Conservation (phyloP, 2,329 filamentous ascomycete species). For the Sphaerulina musiva region DNA sequence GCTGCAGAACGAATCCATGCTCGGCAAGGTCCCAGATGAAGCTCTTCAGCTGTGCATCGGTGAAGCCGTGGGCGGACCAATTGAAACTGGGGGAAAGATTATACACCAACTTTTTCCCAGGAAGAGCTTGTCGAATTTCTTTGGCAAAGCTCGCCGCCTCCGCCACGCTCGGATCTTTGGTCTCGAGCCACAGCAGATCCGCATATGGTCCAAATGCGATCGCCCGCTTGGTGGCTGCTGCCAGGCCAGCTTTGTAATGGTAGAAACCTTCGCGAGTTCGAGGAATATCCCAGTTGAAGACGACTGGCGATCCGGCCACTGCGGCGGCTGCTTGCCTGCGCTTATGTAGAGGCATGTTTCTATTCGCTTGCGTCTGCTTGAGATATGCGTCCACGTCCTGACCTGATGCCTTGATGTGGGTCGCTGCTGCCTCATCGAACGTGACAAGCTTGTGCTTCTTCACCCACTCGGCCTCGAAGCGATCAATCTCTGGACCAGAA, state of each 20-base stretch:
- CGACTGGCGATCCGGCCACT: slow-evolving; percentile 61
- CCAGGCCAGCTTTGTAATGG: slow-evolving; percentile 78
- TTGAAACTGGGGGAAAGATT: slow-evolving; percentile 97
- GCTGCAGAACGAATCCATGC: slow-evolving; percentile 66
- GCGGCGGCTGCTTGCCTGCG: slow-evolving; percentile 66
- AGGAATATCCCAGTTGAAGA: slow-evolving; percentile 86
- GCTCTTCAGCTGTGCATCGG: slow-evolving; percentile 69
- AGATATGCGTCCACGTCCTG: slow-evolving; percentile 28
- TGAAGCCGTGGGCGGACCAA: slow-evolving; percentile 95
- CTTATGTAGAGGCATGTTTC: slow-evolving; percentile 69
- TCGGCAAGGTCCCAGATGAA: slow-evolving; percentile 96
- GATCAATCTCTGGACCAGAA: slow-evolving; percentile 71
- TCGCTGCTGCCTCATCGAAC: slow-evolving; percentile 69
- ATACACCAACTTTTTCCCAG: slow-evolving; percentile 87
- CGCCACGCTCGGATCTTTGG: slow-evolving; percentile 75
- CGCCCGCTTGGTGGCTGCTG: slow-evolving; percentile 84
- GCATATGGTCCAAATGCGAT: slow-evolving; percentile 87
- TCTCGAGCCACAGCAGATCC: slow-evolving; percentile 96
- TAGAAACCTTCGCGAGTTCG: slow-evolving; percentile 92
- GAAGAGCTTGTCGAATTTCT: slow-evolving; percentile 62
- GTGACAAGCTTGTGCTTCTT: slow-evolving; percentile 77
- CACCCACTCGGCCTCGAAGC: slow-evolving; percentile 81
- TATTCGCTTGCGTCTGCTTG: slow-evolving; percentile 46
- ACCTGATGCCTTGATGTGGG: slow-evolving; percentile 32
- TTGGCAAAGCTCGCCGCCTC: slow-evolving; percentile 69